phyloP scores from a whole-genome alignment of 192 early-diverging fungal genomes.

The Umbelopsis ramanniana region DNA sequence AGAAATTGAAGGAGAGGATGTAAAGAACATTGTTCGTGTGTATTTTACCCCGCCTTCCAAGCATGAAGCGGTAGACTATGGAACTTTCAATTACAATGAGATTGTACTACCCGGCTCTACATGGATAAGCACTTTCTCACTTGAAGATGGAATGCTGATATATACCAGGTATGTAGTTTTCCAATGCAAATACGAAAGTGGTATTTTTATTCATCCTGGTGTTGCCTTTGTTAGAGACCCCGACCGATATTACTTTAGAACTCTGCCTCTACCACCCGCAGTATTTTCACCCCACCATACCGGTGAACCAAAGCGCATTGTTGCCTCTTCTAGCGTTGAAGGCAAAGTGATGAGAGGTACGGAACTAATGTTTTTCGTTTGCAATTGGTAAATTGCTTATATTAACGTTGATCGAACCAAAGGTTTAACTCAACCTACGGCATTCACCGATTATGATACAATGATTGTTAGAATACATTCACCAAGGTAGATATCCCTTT shows the following conservation, averaged over 20 bases:
- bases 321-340: neutral
- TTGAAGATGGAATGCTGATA: constrained; percentile 32
- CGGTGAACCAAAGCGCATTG: neutral
- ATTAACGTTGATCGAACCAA: neutral
- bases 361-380: neutral
- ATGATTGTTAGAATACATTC: neutral
- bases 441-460: neutral
- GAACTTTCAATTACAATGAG: constrained; percentile 33
- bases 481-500: neutral
- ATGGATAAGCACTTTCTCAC: constrained; percentile 28
- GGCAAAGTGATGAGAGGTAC: constrained; percentile 10
- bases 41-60: constrained; percentile 20
- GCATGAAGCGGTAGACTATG: neutral
- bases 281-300: neutral
- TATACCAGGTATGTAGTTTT: constrained; percentile 33
- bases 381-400: neutral
- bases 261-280: neutral
- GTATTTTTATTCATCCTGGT: neutral
- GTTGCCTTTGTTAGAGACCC: neutral
- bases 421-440: neutral
- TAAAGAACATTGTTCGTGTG: constrained; percentile 29
- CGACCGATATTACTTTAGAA: constrained; percentile 17
- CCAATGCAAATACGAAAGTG: neutral
- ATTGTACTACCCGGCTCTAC: constrained; percentile 34
- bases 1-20: constrained; percentile 27